phyloP scores from a whole-genome alignment of 2,329 filamentous ascomycete species.

The Neofusicoccum sp. region DNA sequence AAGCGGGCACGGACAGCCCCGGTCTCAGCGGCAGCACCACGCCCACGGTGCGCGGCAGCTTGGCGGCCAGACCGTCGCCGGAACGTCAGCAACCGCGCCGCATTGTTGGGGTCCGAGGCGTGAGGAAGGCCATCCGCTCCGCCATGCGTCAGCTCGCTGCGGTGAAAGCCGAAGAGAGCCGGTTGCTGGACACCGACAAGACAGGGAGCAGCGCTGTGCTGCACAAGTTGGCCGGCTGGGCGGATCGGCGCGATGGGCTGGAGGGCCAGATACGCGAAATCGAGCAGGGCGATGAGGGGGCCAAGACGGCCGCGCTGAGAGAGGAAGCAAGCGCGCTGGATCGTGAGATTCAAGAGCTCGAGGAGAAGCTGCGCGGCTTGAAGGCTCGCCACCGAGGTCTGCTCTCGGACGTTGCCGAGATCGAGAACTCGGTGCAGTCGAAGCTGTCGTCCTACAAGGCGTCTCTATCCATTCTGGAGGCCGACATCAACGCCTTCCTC shows the following conservation, averaged over 20 bases:
- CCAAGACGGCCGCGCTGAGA: slow-evolving; percentile 56
- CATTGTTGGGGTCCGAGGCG: slow-evolving; percentile 61
- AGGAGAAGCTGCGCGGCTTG: slow-evolving; percentile 64
- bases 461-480: slow-evolving; percentile 63
- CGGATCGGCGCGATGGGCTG: slow-evolving; percentile 58
- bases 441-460: slow-evolving; percentile 19
- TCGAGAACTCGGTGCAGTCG: slow-evolving; percentile 20
- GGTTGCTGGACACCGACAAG: slow-evolving; percentile 60
- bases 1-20: slow-evolving; percentile 42
- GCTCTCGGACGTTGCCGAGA: slow-evolving; percentile 3
- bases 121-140: slow-evolving; percentile 65
- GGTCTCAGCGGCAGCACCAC: slow-evolving; percentile 54
- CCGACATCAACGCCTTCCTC: slow-evolving; percentile 63
- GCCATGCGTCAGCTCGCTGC: slow-evolving; percentile 66
- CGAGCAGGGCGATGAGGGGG: slow-evolving; percentile 57
- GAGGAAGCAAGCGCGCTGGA: slow-evolving; percentile 57
- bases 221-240: slow-evolving; percentile 61
- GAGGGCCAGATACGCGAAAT: slow-evolving; percentile 59
- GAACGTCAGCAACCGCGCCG: slow-evolving; percentile 54
- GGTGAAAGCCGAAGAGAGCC: slow-evolving; percentile 70
- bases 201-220: slow-evolving; percentile 61
- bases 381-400: slow-evolving; percentile 40
- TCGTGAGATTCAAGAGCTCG: slow-evolving; percentile 66
- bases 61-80: slow-evolving; percentile 47
- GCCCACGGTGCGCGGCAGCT: slow-evolving; percentile 40